These are phyloP conservation scores for Cladosporium sp. DNA, from an alignment of 2,329 filamentous ascomycete genomes.

Conservation along the genomic window DNA sequence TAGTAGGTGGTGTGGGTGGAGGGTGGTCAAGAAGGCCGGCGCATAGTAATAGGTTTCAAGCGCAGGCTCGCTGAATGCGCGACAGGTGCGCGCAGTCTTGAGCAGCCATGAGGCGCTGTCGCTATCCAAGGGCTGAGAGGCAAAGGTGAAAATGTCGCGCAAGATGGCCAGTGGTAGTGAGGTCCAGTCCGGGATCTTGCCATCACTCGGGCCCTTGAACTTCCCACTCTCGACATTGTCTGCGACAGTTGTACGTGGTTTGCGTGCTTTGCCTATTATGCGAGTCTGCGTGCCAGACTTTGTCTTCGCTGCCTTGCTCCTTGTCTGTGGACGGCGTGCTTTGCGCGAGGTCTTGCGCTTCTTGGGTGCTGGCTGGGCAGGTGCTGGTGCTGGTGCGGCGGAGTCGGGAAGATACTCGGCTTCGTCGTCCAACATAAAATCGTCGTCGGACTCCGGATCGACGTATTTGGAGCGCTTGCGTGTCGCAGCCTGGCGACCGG, in stretches of 20 bases:
- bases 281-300: constrained; percentile 25
- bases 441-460: constrained; percentile 42
- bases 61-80: constrained; percentile 39
- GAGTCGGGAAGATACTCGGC: constrained; percentile 25
- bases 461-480: constrained; percentile 39
- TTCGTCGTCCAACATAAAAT: constrained; percentile 33
- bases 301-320: constrained; percentile 27
- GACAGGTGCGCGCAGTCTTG: constrained; percentile 37
- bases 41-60: constrained; percentile 41
- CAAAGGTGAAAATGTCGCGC: constrained; percentile 39
- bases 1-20: constrained; percentile 37
- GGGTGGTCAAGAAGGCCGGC: constrained; percentile 34
- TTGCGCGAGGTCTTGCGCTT: constrained; percentile 26
- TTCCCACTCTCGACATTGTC: constrained; percentile 25
- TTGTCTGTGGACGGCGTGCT: constrained; percentile 31
- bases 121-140: constrained; percentile 32
- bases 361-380: constrained; percentile 22
- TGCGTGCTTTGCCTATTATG: constrained; percentile 30
- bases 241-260: constrained; percentile 23
- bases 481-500: constrained; percentile 36
- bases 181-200: constrained; percentile 38
- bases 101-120: constrained; percentile 38
- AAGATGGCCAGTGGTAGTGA: constrained; percentile 39
- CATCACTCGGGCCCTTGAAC: constrained; percentile 38
- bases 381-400: constrained; percentile 14